A percentile compares a stretch with the other conserved stretches of the same genome.
Conservation (phyloP, 1,284 basidiomycete genomes). For the Leucoagaricus sp. region DNA sequence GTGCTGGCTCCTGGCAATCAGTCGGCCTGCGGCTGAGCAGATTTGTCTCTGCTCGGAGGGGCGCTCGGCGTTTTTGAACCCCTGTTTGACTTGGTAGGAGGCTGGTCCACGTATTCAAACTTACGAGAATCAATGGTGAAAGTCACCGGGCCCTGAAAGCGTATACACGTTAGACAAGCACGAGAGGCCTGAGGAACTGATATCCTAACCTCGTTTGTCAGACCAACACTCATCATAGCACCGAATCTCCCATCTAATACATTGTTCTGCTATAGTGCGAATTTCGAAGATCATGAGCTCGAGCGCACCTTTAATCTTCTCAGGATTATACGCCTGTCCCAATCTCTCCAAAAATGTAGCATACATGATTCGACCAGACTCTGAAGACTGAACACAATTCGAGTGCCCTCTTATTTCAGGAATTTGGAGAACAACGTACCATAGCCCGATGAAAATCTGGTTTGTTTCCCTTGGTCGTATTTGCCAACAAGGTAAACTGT, state of each 20-base stretch:
- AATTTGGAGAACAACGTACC: conserved; percentile 49
- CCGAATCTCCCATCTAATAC: conserved; percentile 85
- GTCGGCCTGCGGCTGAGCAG: too few species aligned
- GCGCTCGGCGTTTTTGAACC: neutral
- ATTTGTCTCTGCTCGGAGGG: neutral
- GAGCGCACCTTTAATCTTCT: conserved; percentile 74
- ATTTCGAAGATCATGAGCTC: neutral
- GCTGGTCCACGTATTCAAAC: conserved; percentile 41
- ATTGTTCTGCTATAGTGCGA: conserved; percentile 1
- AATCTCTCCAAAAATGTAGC: conserved; percentile 70
- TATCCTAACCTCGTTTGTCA: conserved; percentile 78
- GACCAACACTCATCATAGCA: conserved; percentile 89
- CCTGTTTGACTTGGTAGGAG: conserved; percentile 9
- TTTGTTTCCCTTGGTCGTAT: conserved; percentile 83
- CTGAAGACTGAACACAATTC: conserved; percentile 49
- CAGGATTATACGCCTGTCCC: conserved; percentile 61
- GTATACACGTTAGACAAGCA: conserved; percentile 1
- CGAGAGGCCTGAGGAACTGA: neutral
- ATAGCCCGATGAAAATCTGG: conserved; percentile 92
- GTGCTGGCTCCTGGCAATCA: neutral
- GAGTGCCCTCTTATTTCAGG: conserved; percentile 1
- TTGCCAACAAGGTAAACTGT: conserved; percentile 90
- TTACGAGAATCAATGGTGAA: conserved; percentile 80
- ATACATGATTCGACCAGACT: conserved; percentile 73
- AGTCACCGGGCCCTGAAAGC: conserved; percentile 74